phyloP scores from a whole-genome alignment of 768 basidiomycete genomes.

The Amylocystis lapponica region DNA sequence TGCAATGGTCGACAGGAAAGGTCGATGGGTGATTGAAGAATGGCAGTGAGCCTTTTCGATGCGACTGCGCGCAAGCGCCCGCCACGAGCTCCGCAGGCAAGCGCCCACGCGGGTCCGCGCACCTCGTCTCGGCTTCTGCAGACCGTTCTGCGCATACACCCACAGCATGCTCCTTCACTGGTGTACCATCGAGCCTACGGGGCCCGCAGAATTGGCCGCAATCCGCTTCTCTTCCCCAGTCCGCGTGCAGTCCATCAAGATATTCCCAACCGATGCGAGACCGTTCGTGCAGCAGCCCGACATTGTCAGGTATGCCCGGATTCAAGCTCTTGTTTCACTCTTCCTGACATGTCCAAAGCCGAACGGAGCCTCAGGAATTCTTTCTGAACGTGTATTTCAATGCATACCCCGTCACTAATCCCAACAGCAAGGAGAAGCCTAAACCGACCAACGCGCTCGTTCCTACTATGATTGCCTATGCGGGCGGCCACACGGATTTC shows the following conservation, averaged over 20 bases:
- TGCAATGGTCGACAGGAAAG: no score
- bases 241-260: conserved; percentile 57
- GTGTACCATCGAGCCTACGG: conserved; percentile 56
- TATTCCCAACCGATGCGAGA: conserved; percentile 60
- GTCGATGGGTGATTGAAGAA: no score
- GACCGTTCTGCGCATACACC: no score
- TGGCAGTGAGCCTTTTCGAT: no score
- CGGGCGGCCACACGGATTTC: conserved; percentile 64
- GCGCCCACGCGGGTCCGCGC: no score
- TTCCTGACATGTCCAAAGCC: conserved; percentile 33
- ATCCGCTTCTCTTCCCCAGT: conserved; percentile 67
- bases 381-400: conserved; percentile 74
- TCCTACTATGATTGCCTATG: conserved; percentile 65
- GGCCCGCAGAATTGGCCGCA: conserved; percentile 55
- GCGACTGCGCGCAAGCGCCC: background rate
- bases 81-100: background rate
- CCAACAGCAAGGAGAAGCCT: conserved; percentile 48
- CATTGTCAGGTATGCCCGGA: conserved; percentile 28
- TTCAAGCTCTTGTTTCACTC: background rate
- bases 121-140: no score
- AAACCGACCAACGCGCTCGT: conserved; percentile 67
- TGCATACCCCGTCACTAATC: conserved; percentile 46
- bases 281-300: conserved; percentile 60
- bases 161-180: conserved; percentile 52
- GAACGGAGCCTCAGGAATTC: conserved; percentile 69